Conservation (phyloP, 1,284 basidiomycete species). For the Phellinidium pouzarii region DNA sequence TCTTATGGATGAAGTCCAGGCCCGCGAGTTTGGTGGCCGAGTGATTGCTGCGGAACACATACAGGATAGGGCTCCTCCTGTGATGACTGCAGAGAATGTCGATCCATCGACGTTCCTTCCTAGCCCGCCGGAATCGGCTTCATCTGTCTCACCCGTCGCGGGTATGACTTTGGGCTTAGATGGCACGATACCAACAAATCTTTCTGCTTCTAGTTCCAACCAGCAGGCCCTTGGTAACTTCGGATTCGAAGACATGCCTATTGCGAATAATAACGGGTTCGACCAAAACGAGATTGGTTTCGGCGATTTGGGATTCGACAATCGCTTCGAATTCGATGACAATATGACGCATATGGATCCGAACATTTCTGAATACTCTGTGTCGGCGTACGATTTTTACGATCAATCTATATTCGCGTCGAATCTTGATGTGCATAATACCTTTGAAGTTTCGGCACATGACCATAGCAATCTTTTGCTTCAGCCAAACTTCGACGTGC, state of each 20-base stretch:
- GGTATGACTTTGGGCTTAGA: not conserved
- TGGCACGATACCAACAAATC: constrained; percentile 3
- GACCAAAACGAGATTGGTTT: not conserved
- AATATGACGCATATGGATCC: not conserved
- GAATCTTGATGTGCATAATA: not conserved
- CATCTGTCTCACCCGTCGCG: not conserved
- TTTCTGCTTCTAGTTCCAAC: constrained; percentile 9
- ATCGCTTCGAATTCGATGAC: not conserved
- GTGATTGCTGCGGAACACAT: constrained; percentile 5
- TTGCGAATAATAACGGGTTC: too few relatives aligned
- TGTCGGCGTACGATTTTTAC: not conserved
- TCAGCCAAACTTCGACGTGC: not conserved
- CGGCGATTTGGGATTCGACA: not conserved
- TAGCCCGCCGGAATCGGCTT: constrained; percentile 13
- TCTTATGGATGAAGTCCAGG: constrained; percentile 6
- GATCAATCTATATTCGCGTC: not conserved
- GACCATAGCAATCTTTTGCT: not conserved
- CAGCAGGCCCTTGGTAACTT: not conserved
- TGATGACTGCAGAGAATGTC: not conserved
- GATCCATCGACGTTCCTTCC: constrained; percentile 4
- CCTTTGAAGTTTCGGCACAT: not conserved
- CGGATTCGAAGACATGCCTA: constrained; percentile 5
- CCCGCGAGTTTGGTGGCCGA: not conserved
- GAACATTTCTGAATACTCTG: not conserved
- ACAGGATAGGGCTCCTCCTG: not conserved